Conservation (phyloP, 2,329 filamentous ascomycete species). For the Fusarium lateritium region DNA sequence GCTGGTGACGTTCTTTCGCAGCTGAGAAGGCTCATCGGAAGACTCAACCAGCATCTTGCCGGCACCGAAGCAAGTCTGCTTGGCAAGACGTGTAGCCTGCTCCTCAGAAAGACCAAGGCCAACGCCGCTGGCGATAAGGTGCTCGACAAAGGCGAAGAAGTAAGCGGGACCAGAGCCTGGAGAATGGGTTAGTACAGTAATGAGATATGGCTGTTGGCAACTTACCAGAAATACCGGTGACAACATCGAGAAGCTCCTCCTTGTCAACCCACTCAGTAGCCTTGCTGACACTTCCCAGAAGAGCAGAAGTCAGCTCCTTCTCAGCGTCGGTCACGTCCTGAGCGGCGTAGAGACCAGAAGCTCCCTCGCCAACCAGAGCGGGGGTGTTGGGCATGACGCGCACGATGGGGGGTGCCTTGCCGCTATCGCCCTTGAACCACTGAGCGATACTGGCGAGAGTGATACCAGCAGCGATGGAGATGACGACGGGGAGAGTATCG, state of each 20-base stretch:
- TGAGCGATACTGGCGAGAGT: conserved; percentile 60
- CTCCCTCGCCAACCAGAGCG: conserved; percentile 65
- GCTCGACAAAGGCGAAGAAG: conserved; percentile 68
- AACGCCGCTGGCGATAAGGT: conserved; percentile 61
- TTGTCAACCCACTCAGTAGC: conserved; percentile 65
- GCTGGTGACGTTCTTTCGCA: conserved; percentile 67
- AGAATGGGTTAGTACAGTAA: not conserved
- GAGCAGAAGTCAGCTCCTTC: conserved; percentile 58
- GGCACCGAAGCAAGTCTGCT: conserved; percentile 66
- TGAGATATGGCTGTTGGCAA: rapidly evolving
- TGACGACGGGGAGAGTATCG: conserved; percentile 58
- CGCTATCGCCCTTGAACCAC: conserved; percentile 59
- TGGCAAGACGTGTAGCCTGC: conserved; percentile 65
- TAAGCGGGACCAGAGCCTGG: conserved; percentile 66
- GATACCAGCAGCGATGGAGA: conserved; percentile 66
- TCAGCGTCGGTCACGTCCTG: conserved; percentile 59
- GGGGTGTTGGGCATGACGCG: conserved; percentile 69
- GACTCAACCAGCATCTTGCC: conserved; percentile 66
- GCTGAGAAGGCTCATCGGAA: conserved; percentile 61
- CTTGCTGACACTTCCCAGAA: conserved; percentile 63
- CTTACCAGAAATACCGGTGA: conserved; percentile 65
- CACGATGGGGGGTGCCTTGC: conserved; percentile 60
- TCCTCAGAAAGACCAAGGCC: conserved; percentile 62
- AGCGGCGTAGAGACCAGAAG: conserved; percentile 63
- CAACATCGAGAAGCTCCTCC: conserved; percentile 65